Base-by-base conservation (phyloP, 2,329 filamentous ascomycete species). In the Emergomyces orientalis region DNA sequence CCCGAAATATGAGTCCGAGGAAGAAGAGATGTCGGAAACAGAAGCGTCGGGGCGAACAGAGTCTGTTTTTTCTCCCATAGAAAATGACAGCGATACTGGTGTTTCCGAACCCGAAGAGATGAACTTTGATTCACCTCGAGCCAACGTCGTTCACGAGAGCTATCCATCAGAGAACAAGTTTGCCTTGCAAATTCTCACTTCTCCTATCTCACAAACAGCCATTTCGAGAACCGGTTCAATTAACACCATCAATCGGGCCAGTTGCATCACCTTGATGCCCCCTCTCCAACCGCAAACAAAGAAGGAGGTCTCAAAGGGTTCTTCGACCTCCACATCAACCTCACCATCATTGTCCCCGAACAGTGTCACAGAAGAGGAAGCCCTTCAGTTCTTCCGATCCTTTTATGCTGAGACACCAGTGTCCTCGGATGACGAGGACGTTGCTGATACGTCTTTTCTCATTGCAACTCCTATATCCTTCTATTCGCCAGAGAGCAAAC, bases 1-100 rank as follows among this genome's bases (percentile, higher is more conserved):
- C 6, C 56, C 25, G 41, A 61, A 60, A 57, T 68, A 68, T 49
- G 65, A 67, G 62, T 66, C 67, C 1, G 65, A 66, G 19, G 67
- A 68, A 37, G 67, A 68, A 41, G 64, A 67, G 39, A 55, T 65
- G 34, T 68, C 66, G 34, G 67, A 66, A 56, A 30, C 61, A 1
- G 67, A 67, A 43, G 32, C 47, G 25, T 43, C 63, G 30, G 55
- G 27, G n/a, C 49, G 56, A 4, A 57, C 67, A 22, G 64, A 65
- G 47, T 58, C 47, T 54, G 41, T 63, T 19, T 65, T 66, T 30
- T 67, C 67, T 5, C 63, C 65, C 6, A 60, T 63, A 32, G 63
- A 64, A 22, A 59, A 60, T 34, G 65, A 63, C 14, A 64, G 63
- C 41, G 65, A 65, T 34, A 60, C 55, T 30, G 49, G 58, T 3